Evolutionary conservation across 106 monocot genomes (phyloP).

Genomic region (Allium cepa): DNA sequence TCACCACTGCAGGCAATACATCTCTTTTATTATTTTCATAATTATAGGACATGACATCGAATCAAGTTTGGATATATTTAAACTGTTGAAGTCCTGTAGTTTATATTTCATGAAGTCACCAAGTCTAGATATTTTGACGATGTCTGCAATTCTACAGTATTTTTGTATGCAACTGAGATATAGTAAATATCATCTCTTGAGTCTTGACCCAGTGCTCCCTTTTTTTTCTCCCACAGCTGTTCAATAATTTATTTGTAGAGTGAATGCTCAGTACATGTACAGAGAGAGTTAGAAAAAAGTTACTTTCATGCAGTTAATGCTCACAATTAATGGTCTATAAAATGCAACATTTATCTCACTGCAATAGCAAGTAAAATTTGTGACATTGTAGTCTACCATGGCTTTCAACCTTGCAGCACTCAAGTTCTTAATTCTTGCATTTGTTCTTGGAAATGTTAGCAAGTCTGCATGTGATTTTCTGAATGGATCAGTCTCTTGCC

Average conservation of each 20-base stretch:
- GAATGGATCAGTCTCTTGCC: conserved; percentile 25
- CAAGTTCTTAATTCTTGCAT: neutral
- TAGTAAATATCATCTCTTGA: no score
- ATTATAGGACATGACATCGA: no score
- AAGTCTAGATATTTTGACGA: no score
- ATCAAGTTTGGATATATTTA: no score
- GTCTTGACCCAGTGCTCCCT: no score
- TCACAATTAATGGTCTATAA: neutral
- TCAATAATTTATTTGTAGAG: neutral
- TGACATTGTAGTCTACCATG: neutral
- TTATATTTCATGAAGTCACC: no score
- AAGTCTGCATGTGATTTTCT: conserved; percentile 5
- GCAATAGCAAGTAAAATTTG: neutral
- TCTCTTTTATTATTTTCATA: no score
- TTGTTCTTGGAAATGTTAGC: neutral
- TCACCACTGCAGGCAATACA: no score
- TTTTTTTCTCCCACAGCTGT: no score
- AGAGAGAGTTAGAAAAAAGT: neutral
- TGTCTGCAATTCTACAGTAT: no score
- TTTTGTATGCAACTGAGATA: no score
- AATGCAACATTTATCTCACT: neutral
- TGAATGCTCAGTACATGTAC: neutral
- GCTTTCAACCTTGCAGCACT: neutral
- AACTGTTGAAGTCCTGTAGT: no score
- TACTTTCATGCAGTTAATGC: neutral